A percentile compares a stretch with the other conserved stretches of the same genome.
These are phyloP conservation scores for Leptosphaerulina australis DNA, from an alignment of 2,329 filamentous ascomycete species.

Conservation along the genomic window DNA sequence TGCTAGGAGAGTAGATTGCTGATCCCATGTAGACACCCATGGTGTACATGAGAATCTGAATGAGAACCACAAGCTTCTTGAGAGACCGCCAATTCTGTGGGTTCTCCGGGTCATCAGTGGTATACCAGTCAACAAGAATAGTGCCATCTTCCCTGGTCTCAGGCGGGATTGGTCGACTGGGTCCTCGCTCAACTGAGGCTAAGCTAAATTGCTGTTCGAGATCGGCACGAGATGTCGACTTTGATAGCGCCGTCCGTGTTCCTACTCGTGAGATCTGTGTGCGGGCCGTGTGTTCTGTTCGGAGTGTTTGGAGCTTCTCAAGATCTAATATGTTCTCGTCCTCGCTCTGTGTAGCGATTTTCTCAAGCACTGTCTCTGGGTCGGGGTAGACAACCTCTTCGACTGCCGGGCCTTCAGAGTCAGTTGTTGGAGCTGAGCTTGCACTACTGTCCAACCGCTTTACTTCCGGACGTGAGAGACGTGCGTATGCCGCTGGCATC, in stretches of 20 bases:
- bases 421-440: conserved; percentile 10
- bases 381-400: conserved; percentile 35
- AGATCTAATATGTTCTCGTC: conserved; percentile 32
- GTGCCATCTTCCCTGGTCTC: conserved; percentile 46
- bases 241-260: conserved; percentile 46
- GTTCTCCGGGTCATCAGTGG: conserved; percentile 48
- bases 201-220: conserved; percentile 50
- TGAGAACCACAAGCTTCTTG: conserved; percentile 46
- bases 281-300: conserved; percentile 33
- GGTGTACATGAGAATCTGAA: conserved; percentile 62
- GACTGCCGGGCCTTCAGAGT: conserved; percentile 27
- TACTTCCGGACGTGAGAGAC: conserved; percentile 18
- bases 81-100: conserved; percentile 49
- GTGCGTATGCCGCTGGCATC: conserved; percentile 54
- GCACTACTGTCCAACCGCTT: conserved; percentile 21
- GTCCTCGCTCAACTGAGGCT: conserved; percentile 44
- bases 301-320: conserved; percentile 44
- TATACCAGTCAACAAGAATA: conserved; percentile 54
- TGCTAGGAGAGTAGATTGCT: conserved; percentile 57
- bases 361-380: conserved; percentile 34
- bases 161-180: conserved; percentile 45
- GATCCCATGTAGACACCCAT: conserved; percentile 63
- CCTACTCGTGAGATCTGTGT: conserved; percentile 46
- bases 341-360: conserved; percentile 22
- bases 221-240: conserved; percentile 47